Evolutionary conservation across 805 yeast genomes (phyloP).

Genomic region (Barnettozyma wickerhamii): DNA sequence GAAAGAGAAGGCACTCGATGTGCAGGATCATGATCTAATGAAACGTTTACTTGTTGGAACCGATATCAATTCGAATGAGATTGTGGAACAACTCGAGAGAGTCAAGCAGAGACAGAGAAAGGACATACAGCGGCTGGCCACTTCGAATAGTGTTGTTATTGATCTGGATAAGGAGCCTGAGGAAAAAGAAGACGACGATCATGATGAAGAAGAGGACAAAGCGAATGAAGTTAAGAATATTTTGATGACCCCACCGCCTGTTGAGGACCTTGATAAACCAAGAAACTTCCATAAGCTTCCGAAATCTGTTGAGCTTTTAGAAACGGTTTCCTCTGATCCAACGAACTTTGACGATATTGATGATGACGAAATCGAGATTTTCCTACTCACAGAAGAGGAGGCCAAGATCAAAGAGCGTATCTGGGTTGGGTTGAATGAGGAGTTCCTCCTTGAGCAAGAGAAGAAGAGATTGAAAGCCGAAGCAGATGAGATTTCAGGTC

Average conservation of each 20-base stretch:
- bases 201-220: constrained; percentile 12
- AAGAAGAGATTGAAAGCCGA: constrained; percentile 76
- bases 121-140: constrained; percentile 15
- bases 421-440: constrained; percentile 90
- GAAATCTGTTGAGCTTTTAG: constrained; percentile 49
- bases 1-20: constrained; percentile 23
- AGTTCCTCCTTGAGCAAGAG: constrained; percentile 78
- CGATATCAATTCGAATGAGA: constrained; percentile 23
- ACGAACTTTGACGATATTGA: constrained; percentile 71
- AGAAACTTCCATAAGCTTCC: constrained; percentile 55
- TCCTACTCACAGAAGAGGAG: constrained; percentile 66
- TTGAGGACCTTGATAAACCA: constrained; percentile 43
- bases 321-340: constrained; percentile 53
- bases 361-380: constrained; percentile 69
- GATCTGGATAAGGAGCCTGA: too few species aligned
- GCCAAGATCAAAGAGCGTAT: constrained; percentile 69
- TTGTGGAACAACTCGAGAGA: constrained; percentile 26
- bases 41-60: constrained; percentile 10
- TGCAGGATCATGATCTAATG: constrained; percentile 16
- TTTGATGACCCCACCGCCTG: constrained; percentile 8
- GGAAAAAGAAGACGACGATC: constrained; percentile 13
- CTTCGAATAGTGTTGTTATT: constrained; percentile 23
- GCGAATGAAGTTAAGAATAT: too few species aligned
- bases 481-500: constrained; percentile 85
- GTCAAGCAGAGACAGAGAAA: constrained; percentile 24